A percentile compares a stretch with the other conserved stretches of the same genome.
Evolutionary conservation across 805 yeast genomes (phyloP).

Genomic region (Metschnikowia hibisci): DNA sequence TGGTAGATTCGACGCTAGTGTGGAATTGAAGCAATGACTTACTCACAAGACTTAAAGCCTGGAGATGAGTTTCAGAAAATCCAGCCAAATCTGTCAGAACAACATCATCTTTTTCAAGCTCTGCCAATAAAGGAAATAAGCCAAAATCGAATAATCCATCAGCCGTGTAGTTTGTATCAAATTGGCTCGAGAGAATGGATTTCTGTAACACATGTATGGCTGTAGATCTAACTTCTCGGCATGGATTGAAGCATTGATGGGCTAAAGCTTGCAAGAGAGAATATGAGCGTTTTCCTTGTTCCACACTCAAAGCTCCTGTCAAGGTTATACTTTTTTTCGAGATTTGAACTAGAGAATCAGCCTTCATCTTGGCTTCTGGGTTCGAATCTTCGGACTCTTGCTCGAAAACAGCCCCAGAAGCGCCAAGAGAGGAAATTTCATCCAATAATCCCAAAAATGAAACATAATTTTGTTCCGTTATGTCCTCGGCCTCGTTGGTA

Average conservation of each 20-base stretch:
- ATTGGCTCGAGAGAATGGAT: conserved; percentile 41
- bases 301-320: conserved; percentile 48
- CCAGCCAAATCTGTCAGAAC: conserved; percentile 56
- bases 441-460: conserved; percentile 67
- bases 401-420: conserved; percentile 74
- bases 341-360: conserved; percentile 46
- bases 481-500: conserved; percentile 27
- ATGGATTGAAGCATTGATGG: conserved; percentile 86
- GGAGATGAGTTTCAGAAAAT: conserved; percentile 61
- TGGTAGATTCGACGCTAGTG: conserved; percentile 15
- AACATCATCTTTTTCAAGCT: conserved; percentile 61
- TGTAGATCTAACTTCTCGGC: conserved; percentile 65
- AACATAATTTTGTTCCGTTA: conserved; percentile 54
- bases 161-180: conserved; percentile 40
- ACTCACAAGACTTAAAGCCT: conserved; percentile 63
- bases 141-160: conserved; percentile 66
- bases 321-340: conserved; percentile 61
- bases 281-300: conserved; percentile 40
- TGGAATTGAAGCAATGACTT: conserved; percentile 44
- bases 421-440: conserved; percentile 78
- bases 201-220: conserved; percentile 62
- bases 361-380: conserved; percentile 39
- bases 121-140: conserved; percentile 67
- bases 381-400: conserved; percentile 39
- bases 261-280: conserved; percentile 80